These are phyloP conservation scores for Cyamopsis tetragonoloba DNA, from an alignment of 306 rosid genomes.

Conservation along the genomic window DNA sequence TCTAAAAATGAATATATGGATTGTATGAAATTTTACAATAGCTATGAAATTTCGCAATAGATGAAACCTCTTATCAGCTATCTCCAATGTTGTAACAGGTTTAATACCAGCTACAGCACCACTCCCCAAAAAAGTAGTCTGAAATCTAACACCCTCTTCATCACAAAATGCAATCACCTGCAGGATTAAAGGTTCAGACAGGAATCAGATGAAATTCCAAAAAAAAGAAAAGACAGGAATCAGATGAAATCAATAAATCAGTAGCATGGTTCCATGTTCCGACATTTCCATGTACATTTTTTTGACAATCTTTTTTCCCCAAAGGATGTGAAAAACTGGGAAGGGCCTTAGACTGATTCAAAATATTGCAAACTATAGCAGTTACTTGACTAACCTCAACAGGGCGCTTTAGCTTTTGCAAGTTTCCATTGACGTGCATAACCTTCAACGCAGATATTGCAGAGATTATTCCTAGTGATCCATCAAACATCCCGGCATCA, in stretches of 20 bases:
- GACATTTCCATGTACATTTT: neutral
- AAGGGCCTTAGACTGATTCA: neutral
- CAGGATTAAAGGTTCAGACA: conserved; percentile 22
- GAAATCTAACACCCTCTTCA: conserved; percentile 96
- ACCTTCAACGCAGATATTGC: conserved; percentile 86
- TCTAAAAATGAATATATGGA: conserved; percentile 19
- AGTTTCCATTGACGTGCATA: conserved; percentile 47
- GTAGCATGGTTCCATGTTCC: neutral
- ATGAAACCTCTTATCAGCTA: conserved; percentile 77
- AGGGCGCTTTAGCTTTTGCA: conserved; percentile 65
- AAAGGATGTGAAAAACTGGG: neutral
- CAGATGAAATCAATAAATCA: neutral
- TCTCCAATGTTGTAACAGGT: conserved; percentile 57
- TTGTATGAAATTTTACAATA: neutral
- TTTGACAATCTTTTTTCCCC: neutral
- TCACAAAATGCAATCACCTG: conserved; percentile 96
- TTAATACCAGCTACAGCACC: conserved; percentile 84
- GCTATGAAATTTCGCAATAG: neutral
- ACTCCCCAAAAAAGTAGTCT: conserved; percentile 90
- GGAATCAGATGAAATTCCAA: no score
- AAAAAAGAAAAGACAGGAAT: no score
- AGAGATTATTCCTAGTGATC: conserved; percentile 75
- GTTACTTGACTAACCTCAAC: conserved; percentile 60
- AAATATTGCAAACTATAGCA: conserved; percentile 2
- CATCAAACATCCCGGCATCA: conserved; percentile 95